Evolutionary conservation across 768 basidiomycete genomes (phyloP).

Genomic region (Krasilnikovozyma curviuscula): DNA sequence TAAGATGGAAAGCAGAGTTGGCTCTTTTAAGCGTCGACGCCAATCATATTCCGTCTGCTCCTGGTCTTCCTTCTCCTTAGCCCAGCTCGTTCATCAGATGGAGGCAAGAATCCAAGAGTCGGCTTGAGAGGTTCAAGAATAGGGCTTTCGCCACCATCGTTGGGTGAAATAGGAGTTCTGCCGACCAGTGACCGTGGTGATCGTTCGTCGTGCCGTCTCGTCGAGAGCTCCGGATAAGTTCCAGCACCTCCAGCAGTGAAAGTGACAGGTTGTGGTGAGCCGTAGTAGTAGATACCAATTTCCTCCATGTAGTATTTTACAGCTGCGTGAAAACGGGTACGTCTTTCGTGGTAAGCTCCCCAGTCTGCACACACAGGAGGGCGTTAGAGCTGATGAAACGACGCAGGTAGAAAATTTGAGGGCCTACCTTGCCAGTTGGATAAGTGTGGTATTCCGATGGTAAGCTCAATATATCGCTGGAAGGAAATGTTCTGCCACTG

Average conservation of each 20-base stretch:
- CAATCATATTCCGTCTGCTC: no score
- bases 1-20: no score
- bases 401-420: background rate
- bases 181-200: constrained; percentile 7
- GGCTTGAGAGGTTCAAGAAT: constrained; percentile 22
- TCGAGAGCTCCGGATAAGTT: constrained; percentile 1
- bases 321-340: constrained; percentile 62
- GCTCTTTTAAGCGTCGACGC: no score
- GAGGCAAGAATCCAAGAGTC: constrained; percentile 35
- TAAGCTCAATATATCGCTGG: constrained; percentile 48
- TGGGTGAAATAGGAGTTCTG: background rate
- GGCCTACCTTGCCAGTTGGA: constrained; percentile 21
- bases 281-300: constrained; percentile 43
- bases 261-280: constrained; percentile 43
- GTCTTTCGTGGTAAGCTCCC: constrained; percentile 41
- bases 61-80: background rate
- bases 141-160: constrained; percentile 4
- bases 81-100: constrained; percentile 13
- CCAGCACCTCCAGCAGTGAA: constrained; percentile 13
- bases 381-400: constrained; percentile 25
- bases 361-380: constrained; percentile 36
- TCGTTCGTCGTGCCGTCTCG: constrained; percentile 1
- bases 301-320: constrained; percentile 51
- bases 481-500: constrained; percentile 38
- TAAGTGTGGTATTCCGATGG: constrained; percentile 40